These are phyloP conservation scores for Phialophora chinensis DNA, from an alignment of 2,329 filamentous ascomycete species.

Conservation along the genomic window DNA sequence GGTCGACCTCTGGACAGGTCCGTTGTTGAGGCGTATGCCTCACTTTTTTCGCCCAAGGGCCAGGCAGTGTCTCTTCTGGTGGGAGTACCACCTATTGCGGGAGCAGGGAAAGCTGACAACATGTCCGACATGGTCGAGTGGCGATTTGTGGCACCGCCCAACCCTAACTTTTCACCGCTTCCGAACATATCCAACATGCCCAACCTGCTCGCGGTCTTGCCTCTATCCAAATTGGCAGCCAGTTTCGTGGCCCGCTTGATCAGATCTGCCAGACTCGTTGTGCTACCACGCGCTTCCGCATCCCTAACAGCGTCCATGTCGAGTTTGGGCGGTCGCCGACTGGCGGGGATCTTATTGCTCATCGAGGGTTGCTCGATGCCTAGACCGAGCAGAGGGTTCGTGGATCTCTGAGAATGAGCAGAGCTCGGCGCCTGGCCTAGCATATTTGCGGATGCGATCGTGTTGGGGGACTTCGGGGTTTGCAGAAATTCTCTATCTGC, in stretches of 20 bases:
- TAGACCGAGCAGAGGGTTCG: slow-evolving; percentile 33
- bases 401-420: slow-evolving; percentile 31
- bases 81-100: slow-evolving; percentile 57
- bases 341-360: slow-evolving; percentile 49
- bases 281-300: slow-evolving; percentile 82
- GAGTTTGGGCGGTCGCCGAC: slow-evolving; percentile 68
- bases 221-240: slow-evolving; percentile 85
- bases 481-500: slow-evolving; percentile 33
- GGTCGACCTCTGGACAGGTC: slow-evolving; percentile 39
- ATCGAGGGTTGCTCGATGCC: slow-evolving; percentile 40
- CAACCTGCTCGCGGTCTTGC: slow-evolving; percentile 68
- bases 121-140: slow-evolving; percentile 67
- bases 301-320: slow-evolving; percentile 82
- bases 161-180: slow-evolving; percentile 41
- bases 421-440: slow-evolving; percentile 21
- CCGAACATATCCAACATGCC: slow-evolving; percentile 58
- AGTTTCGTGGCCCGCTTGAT: slow-evolving; percentile 86
- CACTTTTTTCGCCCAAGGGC: slow-evolving; percentile 48
- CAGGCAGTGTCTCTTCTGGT: slow-evolving; percentile 45
- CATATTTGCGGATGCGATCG: slow-evolving; percentile 28
- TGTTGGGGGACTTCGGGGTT: slow-evolving; percentile 31
- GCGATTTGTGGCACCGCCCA: slow-evolving; percentile 39
- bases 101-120: slow-evolving; percentile 68
- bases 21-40: slow-evolving; percentile 32
- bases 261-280: slow-evolving; percentile 89